Base-by-base conservation (phyloP, 371 early-diverging fungal genomes). In the Nematocida minor region DNA sequence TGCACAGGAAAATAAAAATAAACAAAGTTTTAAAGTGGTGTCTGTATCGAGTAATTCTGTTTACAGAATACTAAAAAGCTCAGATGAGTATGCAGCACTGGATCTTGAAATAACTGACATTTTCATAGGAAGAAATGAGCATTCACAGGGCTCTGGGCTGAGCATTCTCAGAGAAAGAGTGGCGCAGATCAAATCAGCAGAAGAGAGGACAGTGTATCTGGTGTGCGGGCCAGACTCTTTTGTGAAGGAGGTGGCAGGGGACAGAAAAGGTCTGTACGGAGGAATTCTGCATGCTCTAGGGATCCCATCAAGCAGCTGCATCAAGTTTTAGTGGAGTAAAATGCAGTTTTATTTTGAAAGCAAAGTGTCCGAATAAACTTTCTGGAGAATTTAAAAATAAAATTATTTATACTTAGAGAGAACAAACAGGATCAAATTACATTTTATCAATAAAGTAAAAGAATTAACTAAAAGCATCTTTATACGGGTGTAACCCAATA, bases 1-100 rank as follows among this genome's bases (percentile, higher is more conserved):
- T 25, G 80, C 83, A 18, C 80, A 86, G 29, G 22, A 67, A 44
- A 87, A 90, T 81, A 38, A 42, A 41, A 60, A 48, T 14, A 60
- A 7, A n/a, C 18, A 62, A 32, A 22, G n/a, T 3, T 20, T n/a
- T 9, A 29, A 4, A 7, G 3, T 29, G 3, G 7, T 38, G 11
- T 20, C 34, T 20, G 4, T 22, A 9, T 70, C n/a, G 11, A 42
- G 63, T 22, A 60, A 47, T 11, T 3, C 31, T 6, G 34, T 29
- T 4, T 22, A 57, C 36, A 4, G 14, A 9, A 27, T 57, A 32
- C 14, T 36, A 42, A 42, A 42, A 42, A 18, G 18, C n/a, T n/a
- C 44, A 42, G 44, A 9, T 42, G 9, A 9, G 6, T 42, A 42
- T 42, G 18, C 44, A 42, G 44, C n/a, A n/a, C n/a, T n/a, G n/a